Conservation (phyloP, 2,329 filamentous ascomycete species). For the Exophiala alcalophila region DNA sequence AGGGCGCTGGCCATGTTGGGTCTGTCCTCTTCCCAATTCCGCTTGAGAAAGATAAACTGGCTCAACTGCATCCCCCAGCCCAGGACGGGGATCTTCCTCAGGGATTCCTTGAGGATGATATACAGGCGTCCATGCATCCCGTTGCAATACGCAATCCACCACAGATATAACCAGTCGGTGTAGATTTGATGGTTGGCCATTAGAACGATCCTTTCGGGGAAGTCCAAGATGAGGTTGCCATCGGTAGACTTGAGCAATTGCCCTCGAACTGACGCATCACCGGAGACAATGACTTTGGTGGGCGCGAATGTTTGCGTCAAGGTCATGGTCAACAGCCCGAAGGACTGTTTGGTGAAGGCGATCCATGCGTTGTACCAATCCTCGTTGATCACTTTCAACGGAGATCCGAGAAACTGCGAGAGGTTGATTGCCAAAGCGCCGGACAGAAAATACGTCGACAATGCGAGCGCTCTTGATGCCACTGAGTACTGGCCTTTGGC, state of each 20-base stretch:
- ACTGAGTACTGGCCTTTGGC: slow-evolving; percentile 28
- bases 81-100: slow-evolving; percentile 76
- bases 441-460: slow-evolving; percentile 34
- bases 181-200: slow-evolving; percentile 91
- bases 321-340: slow-evolving; percentile 72
- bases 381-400: slow-evolving; percentile 71
- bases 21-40: slow-evolving; percentile 80
- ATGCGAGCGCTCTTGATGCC: slow-evolving; percentile 29
- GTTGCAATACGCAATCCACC: slow-evolving; percentile 89
- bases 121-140: slow-evolving; percentile 81
- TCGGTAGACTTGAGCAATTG: slow-evolving; percentile 69
- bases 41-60: slow-evolving; percentile 87
- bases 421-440: slow-evolving; percentile 50
- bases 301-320: slow-evolving; percentile 88
- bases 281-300: slow-evolving; percentile 76
- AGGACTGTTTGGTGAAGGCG: slow-evolving; percentile 79
- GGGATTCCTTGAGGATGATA: slow-evolving; percentile 84
- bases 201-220: slow-evolving; percentile 76
- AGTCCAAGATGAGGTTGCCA: slow-evolving; percentile 72
- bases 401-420: slow-evolving; percentile 73
- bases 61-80: slow-evolving; percentile 82
- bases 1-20: slow-evolving; percentile 72
- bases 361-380: slow-evolving; percentile 83
- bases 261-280: slow-evolving; percentile 73
- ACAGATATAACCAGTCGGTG: slow-evolving; percentile 88